Evolutionary conservation across 148 eudicot species (phyloP).

Genomic region (Rhododendron ferrugineum): DNA sequence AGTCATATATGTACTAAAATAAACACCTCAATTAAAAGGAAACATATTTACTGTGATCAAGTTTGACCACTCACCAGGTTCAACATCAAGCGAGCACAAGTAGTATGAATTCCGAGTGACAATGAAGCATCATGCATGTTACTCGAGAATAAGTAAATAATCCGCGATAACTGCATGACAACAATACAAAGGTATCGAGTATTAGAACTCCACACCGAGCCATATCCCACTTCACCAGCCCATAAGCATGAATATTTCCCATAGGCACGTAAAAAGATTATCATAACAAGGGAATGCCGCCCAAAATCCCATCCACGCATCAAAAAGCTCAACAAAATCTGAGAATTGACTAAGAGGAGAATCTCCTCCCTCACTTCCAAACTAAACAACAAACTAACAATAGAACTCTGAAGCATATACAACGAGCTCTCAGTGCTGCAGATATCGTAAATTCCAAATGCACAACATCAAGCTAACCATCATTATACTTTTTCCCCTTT

Average conservation of each 20-base stretch:
- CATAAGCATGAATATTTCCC: not conserved
- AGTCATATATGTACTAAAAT: not conserved
- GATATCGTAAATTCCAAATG: not conserved
- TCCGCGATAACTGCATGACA: conserved; percentile 75
- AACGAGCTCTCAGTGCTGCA: not conserved
- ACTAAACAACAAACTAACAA: not conserved
- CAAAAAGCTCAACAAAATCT: not conserved
- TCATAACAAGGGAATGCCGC: not conserved
- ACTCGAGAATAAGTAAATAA: conserved; percentile 94
- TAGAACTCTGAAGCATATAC: not conserved
- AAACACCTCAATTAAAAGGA: not conserved
- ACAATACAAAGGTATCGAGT: conserved; percentile 6
- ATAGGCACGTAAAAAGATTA: not conserved
- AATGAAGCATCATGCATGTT: conserved; percentile 98
- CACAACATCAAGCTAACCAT: not conserved
- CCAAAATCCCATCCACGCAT: not conserved
- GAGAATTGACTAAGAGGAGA: not conserved
- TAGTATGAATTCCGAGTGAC: conserved; percentile 91
- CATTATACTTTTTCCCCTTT: not conserved
- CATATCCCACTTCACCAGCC: not conserved
- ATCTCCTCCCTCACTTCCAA: not conserved
- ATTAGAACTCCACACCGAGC: not conserved
- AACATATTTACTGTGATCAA: not conserved
- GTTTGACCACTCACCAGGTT: conserved; percentile 60
- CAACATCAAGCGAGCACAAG: conserved; percentile 96